Evolutionary conservation across 257 asterid genomes (phyloP), one percentile per base, ranked within the genome.

Genomic region (Lantana camara): DNA sequence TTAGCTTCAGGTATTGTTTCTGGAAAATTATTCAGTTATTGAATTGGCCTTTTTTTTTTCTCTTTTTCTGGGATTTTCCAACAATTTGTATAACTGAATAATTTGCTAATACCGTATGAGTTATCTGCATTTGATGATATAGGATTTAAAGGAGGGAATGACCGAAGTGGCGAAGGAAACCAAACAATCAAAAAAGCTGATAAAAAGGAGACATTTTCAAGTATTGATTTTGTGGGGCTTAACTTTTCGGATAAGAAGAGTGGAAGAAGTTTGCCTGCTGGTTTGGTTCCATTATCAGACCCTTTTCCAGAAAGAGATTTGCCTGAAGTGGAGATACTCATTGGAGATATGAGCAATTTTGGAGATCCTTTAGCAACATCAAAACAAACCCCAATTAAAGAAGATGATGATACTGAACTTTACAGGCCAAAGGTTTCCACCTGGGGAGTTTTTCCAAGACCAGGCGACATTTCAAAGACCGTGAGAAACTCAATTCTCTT

Each of bases 361-460:
- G 86, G 69, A 23, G 84, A 77, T 48, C 67, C 71, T 24, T 64
- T 60, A 20, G 69, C 66, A 20, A 30, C 64, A 12, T 51, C 82
- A 42, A 63, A 51, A 42, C 55, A 67, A 47, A 48, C 22, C 32
- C 69, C 76, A 7, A 16, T 55, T 23, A 50, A 60, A 30, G 90
- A 79, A 56, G 80, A 81, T 38, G 79, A 75, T 45, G 77, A 75
- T 45, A 52, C 4, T 8, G 89, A 87, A 35, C 68, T 78, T 19
- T 93, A 87, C 61, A 93, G 84, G 81, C 99, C 99, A 5, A 93
- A 85, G 85, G 96, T 90, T 68, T 90, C 99, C 64, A 93, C 96
- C 11, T 93, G 99, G 97, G 99, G 99, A 53, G 86, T 90, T 75
- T 93, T 93, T 65, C 96, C 97, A 5, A 87, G 97, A 70, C 97